These are phyloP conservation scores for Neoscytalidium dimidiatum DNA, from an alignment of 2,329 filamentous ascomycete species.

Conservation along the genomic window DNA sequence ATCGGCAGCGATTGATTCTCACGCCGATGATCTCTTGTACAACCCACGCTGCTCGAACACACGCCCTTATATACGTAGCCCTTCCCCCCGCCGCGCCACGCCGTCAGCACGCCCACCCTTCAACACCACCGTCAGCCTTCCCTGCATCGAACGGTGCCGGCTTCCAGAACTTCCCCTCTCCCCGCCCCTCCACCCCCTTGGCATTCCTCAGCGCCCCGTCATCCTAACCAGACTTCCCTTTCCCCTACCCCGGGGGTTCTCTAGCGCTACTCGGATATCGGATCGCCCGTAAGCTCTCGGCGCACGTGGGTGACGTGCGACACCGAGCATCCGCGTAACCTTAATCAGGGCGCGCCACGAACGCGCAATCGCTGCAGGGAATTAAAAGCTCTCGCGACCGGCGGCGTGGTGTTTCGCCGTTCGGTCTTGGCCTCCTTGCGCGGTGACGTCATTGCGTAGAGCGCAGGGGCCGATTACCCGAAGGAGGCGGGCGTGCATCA, in stretches of 20 bases:
- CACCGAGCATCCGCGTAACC: neutral
- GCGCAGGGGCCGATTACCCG: no score
- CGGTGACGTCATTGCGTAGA: neutral
- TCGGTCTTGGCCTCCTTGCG: neutral
- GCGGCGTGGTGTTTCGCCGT: no score
- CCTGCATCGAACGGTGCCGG: no score
- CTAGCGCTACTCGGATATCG: neutral
- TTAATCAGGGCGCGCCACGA: neutral
- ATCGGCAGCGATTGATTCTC: no score
- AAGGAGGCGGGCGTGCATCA: no score
- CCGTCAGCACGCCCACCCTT: neutral
- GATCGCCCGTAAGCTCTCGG: neutral
- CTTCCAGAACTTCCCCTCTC: no score
- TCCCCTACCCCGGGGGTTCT: neutral
- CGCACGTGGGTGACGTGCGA: constrained; percentile 3
- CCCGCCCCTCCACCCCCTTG: neutral
- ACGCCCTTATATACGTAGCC: neutral
- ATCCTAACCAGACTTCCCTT: neutral
- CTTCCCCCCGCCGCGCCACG: neutral
- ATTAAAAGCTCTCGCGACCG: no score
- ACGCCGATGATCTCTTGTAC: neutral
- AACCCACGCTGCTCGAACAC: neutral
- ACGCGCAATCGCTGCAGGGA: neutral
- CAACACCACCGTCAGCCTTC: neutral
- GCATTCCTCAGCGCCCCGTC: neutral